These are phyloP conservation scores for Pythium rishiriense DNA, from an alignment of 352 stramenopile species.

Conservation along the genomic window DNA sequence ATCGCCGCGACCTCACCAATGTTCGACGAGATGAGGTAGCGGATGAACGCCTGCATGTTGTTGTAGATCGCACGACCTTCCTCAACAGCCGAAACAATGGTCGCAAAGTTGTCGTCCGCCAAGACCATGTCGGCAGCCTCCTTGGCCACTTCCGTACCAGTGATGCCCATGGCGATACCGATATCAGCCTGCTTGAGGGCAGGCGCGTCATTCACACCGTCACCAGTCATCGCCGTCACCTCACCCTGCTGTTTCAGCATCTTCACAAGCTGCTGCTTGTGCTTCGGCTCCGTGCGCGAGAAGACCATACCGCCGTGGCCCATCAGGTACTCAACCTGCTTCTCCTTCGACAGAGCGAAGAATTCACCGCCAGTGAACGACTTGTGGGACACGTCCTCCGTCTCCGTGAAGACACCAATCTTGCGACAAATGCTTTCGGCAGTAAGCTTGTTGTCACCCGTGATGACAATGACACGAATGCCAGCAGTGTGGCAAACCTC, in stretches of 20 bases:
- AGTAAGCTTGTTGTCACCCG: conserved; percentile 98
- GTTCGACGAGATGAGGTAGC: conserved; percentile 99
- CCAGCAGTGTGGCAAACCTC: conserved; percentile 93
- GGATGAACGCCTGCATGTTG: conserved; percentile 99
- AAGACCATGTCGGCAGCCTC: conserved; percentile 98
- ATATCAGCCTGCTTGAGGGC: conserved; percentile 98
- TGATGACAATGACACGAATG: conserved; percentile 99
- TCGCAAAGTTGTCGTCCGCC: conserved; percentile 98
- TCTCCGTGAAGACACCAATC: conserved; percentile 94
- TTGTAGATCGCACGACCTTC: conserved; percentile 90
- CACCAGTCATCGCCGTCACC: conserved; percentile 97
- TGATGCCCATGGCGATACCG: conserved; percentile 98
- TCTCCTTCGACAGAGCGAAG: conserved; percentile 90
- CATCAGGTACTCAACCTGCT: conserved; percentile 91
- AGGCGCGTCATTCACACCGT: conserved; percentile 99
- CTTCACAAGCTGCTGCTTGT: conserved; percentile 97
- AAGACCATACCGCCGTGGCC: conserved; percentile 93
- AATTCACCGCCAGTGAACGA: conserved; percentile 97
- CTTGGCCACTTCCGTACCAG: conserved; percentile 98
- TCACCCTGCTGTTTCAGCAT: conserved; percentile 95
- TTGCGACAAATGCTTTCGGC: conserved; percentile 97
- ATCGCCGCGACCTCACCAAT: conserved; percentile 99
- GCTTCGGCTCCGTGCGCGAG: conserved; percentile 96
- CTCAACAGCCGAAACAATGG: conserved; percentile 94
- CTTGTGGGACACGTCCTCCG: conserved; percentile 82